Base-by-base conservation (phyloP, 2,329 filamentous ascomycete species). In the Paramyrothecium roridum region DNA sequence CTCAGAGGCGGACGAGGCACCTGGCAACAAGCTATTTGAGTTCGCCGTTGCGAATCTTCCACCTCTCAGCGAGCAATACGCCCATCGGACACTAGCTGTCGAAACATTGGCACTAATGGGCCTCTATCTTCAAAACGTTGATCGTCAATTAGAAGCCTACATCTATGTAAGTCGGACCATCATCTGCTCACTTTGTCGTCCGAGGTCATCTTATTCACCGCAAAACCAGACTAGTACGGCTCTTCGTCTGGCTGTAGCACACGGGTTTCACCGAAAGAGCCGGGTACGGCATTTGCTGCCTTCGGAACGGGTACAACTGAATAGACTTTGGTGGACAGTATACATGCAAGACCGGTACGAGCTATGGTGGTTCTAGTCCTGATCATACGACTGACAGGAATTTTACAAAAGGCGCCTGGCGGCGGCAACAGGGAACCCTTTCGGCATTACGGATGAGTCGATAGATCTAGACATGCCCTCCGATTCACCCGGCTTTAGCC, bases 321-420 rank as follows among this genome's bases (percentile, higher is more conserved):
- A 66, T 1, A 61, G 65, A 7, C 56, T 67, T 17, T 67, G 63
- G 63, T 67, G 65, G 65, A 67, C 65, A 3, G 59, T 67, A 3
- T 67, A 67, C 11, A 67, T 67, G 65, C 66, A 68, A 53, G 66
- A 68, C 54, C 57, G 65, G 65, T 64, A 61, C 33, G 8, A 16
- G 20, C 4, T 13, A 23, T 30, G n/a, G 53, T 10, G 10, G 26
- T n/a, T n/a, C n/a, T 30, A 30, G 26, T 30, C 10, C 6, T 10
- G 10, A 10, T 30, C 4, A 30, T 6, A 30, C 6, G 26, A 10
- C 26, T 30, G 26, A 30, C 26, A 10, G 26, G 10, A 30, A 6
- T 10, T 10, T 10, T 4, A 6, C 26, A 4, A 30, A 30, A 30
- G 26, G 10, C 26, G 26, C 10, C 10, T 30, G 26, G 26, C 26